Conservation (phyloP, 305 asterid species). For the Fraxinus albicans region DNA sequence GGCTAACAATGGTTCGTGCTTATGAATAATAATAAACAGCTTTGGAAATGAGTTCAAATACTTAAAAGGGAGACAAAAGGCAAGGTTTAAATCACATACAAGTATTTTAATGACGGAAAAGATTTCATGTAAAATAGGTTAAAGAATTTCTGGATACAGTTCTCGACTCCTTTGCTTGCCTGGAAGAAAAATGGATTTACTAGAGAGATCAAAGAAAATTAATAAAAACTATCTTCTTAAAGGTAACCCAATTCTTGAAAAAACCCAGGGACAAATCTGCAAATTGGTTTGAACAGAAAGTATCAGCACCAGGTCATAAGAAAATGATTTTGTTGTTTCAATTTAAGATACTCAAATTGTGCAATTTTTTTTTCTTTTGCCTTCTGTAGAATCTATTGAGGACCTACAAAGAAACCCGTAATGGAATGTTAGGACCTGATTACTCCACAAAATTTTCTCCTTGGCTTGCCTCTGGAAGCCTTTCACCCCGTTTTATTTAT, state of each 20-base stretch:
- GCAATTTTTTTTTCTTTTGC: not conserved
- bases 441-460: constrained; percentile 93
- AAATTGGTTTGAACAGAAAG: not conserved
- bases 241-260: not conserved
- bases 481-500: constrained; percentile 78
- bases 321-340: not conserved
- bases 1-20: not conserved
- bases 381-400: constrained; percentile 58
- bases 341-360: not conserved
- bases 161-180: not conserved
- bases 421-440: constrained; percentile 91
- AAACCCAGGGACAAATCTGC: not conserved
- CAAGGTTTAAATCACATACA: not conserved
- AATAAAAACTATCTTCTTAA: not conserved
- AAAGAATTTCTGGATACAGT: not conserved
- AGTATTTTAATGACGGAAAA: not conserved
- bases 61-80: not conserved
- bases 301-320: not conserved
- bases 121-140: not conserved
- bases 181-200: not conserved
- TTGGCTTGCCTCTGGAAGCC: constrained; percentile 94
- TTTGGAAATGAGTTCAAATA: not conserved
- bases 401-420: constrained; percentile 81
- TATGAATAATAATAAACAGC: not conserved
- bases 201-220: not conserved